Base-by-base conservation (phyloP, 495 filamentous ascomycete species). In the Cudoniella acicularis region DNA sequence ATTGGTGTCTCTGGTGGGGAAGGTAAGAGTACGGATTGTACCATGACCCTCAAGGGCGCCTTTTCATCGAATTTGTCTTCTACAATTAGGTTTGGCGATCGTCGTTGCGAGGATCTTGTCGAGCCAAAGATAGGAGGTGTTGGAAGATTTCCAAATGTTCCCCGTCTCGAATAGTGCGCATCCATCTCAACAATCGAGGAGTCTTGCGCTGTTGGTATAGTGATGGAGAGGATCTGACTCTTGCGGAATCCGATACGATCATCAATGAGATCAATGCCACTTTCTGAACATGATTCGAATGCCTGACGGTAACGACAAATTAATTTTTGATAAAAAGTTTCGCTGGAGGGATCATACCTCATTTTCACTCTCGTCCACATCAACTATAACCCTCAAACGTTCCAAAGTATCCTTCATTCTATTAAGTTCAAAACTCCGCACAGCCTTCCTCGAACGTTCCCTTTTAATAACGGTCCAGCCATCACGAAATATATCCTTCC, bases 1-100 rank as follows among this genome's bases (percentile, higher is more conserved):
- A 48, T n/a, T 50, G 48, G 48, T 10, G 48, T 50, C 23, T 50
- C 48, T 50, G 48, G 48, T 24, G 48, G 48, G 4, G 48, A 50
- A 24, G 48, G 48, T 8, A 50, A 23, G 22, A 50, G 48, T 10
- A n/a, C 20, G 9, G 48, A 50, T 50, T 50, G 48, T 3, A 50
- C 22, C 20, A 50, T 24, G 20, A 50, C 48, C 18, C 48, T 10
- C 10, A 50, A 21, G 8, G 48, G 25, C 9, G 10, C 18, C 48
- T 24, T 20, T 6, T 26, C 20, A 10, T 50, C n/a, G 18, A n/a
- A 3, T 10, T 50, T n/a, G 10, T 24, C 48, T 6, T 23, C 48
- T 20, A 24, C 18, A 9, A 50, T 6, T 6, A 9, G 6, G 4
- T 6, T 46, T 17, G 8, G 6, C 17, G 43, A 4, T 21, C n/a